Evolutionary conservation across 345 rosid species (phyloP), one percentile per base, ranked within the genome.

Genomic region (Euphorbia lathyris): DNA sequence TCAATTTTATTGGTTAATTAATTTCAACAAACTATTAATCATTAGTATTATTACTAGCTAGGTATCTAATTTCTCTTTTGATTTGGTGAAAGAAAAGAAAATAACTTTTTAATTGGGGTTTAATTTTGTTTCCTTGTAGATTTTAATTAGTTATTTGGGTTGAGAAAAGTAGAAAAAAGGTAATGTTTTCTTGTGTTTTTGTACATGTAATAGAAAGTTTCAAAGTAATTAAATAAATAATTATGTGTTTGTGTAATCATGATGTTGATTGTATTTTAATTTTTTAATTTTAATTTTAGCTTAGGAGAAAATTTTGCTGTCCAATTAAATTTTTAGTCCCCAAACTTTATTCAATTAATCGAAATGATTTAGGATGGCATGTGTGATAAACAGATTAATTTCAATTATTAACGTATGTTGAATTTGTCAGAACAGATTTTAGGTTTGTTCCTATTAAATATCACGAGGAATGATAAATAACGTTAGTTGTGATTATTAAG

Each of bases 1-100:
- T 45, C 60, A 29, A 26, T 57, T 50, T 51, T 36, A 19, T 40
- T 13, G 62, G 50, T 61, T 32, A 52, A 50, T 61, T 32, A 52
- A 50, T 69, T 74, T 74, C 73, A 69, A 45, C 57, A 76, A 38
- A 58, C 12, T 42, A 57, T 25, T 29, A 52, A 50, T 30, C 65
- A 65, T 66, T 34, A 51, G 55, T 19, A 69, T 32, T 73, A 14
- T 16, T 27, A 58, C 34, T 58, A 14, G 14, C 12, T 26, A 40
- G 43, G 11, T 40, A 40, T 3, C 11, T 40, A 40, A 40, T 40
- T 1, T 40, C 1, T 6, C 9, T 40, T 40, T 34, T 40, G 11
- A 40, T 40, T 40, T 40, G 43, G 11, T 40, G 43, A 40, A 40
- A 40, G 43, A 9, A 40, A 40, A 40, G 2, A 4, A 40, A 40